A percentile compares a stretch with the other conserved stretches of the same genome.
Evolutionary conservation across 345 rosid species (phyloP).

Genomic region (Eucalyptus tenuipes): DNA sequence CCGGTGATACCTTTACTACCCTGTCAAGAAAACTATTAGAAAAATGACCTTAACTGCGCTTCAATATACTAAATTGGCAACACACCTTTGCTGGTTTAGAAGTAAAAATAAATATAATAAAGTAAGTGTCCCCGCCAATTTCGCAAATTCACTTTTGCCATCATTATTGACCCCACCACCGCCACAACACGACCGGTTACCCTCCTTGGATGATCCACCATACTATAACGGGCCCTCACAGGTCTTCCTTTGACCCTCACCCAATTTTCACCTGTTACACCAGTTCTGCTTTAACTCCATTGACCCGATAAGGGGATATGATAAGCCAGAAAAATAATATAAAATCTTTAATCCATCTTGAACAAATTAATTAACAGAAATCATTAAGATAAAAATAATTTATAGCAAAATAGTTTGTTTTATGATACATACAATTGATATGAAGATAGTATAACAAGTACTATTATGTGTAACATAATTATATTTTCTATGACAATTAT

Average conservation of each 20-base stretch:
- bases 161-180: not conserved
- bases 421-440: too few species aligned
- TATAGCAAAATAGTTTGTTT: too few species aligned
- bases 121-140: not conserved
- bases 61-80: not conserved
- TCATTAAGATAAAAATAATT: too few species aligned
- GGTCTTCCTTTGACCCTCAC: not conserved
- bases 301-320: too few species aligned
- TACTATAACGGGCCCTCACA: not conserved
- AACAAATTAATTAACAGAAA: too few species aligned
- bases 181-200: not conserved
- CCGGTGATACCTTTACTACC: not conserved
- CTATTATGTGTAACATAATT: too few species aligned
- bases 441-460: too few species aligned
- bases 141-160: not conserved
- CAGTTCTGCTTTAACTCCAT: too few species aligned
- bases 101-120: not conserved
- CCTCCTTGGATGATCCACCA: not conserved
- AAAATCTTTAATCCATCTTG: too few species aligned
- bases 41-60: not conserved
- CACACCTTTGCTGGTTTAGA: not conserved
- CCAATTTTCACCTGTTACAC: too few species aligned
- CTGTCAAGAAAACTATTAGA: not conserved
- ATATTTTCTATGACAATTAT: too few species aligned
- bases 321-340: too few species aligned